Evolutionary conservation across 1,284 basidiomycete species (phyloP), one percentile per base, ranked within the genome.

Genomic region (Bjerkandera adusta): DNA sequence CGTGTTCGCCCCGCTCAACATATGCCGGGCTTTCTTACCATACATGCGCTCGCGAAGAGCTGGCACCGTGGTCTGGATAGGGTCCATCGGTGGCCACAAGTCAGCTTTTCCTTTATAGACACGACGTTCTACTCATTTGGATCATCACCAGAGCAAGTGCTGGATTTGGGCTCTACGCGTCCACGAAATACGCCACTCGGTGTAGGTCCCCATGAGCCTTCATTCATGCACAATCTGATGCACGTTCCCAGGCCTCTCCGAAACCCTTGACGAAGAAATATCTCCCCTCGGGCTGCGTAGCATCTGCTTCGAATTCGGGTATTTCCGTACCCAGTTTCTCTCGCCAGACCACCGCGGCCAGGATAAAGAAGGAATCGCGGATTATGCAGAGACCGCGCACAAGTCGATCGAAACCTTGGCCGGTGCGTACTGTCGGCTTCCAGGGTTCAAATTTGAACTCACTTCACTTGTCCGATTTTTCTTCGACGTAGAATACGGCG

Each of bases 241-340:
- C 27, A 29, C n/a, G n/a, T 20, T 20, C 35, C 21, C 13, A 42
- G 34, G 25, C 20, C 51, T 75, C 8, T 67, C 72, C 2, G 53
- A 60, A n/a, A 58, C 63, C 1, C 59, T 75, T 6, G 55, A 72
- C 47, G 59, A 55, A 0, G 73, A 76, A 54, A 66, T 75, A 10
- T 47, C 64, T 5, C 70, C 71, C 1, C 54, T 76, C 18, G 72
- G 72, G 2, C 58, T 76, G 2, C 66, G 69, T n/a, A 68, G 66
- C 47, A 61, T 68, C 43, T 69, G 63, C 49, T 50, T 75, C 37
- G 72, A 76, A 34, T 68, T 67, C 32, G 73, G 73, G 5, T 71
- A 68, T 53, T 74, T 73, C 62, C 63, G 72, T 22, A 75, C 72
- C 0, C 47, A 58, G 1, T 63, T 74, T 55, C 60, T 74, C 5